phyloP scores from a whole-genome alignment of 2,329 filamentous ascomycete genomes.

The Aspergillus vadensis region DNA sequence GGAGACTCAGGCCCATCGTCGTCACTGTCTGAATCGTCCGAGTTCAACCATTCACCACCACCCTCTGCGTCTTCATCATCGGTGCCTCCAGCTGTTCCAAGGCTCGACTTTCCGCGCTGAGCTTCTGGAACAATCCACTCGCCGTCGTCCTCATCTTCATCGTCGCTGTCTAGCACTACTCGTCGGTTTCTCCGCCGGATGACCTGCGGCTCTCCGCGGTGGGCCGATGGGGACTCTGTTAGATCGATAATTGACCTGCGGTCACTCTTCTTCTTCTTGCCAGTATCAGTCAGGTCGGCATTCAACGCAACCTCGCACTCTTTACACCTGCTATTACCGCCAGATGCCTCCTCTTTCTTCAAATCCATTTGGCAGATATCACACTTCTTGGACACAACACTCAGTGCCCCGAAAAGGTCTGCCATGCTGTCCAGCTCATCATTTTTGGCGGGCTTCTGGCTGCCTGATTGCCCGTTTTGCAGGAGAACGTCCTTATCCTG shows the following conservation, averaged over 20 bases:
- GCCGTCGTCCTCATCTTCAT: slow-evolving; percentile 66
- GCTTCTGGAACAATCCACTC: slow-evolving; percentile 78
- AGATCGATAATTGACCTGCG: slow-evolving; percentile 40
- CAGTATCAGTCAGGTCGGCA: slow-evolving; percentile 52
- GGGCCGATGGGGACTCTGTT: slow-evolving; percentile 29
- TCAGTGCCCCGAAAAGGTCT: slow-evolving; percentile 82
- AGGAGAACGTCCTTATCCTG: slow-evolving; percentile 84
- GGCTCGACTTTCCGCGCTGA: slow-evolving; percentile 60
- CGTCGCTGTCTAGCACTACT: slow-evolving; percentile 56
- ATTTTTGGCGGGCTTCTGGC: slow-evolving; percentile 54
- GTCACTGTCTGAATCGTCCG: slow-evolving; percentile 66
- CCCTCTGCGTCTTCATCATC: slow-evolving; percentile 87
- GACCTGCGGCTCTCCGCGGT: slow-evolving; percentile 22
- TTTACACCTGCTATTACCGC: slow-evolving; percentile 63
- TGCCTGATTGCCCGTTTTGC: slow-evolving; percentile 57
- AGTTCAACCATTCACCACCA: slow-evolving; percentile 75
- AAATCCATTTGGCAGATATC: slow-evolving; percentile 78
- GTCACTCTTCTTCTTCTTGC: slow-evolving; percentile 49
- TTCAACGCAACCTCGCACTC: slow-evolving; percentile 76
- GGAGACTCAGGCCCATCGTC: slow-evolving; percentile 36
- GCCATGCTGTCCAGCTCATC: slow-evolving; percentile 79
- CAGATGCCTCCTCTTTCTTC: slow-evolving; percentile 55
- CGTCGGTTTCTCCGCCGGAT: slow-evolving; percentile 43
- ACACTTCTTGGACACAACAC: slow-evolving; percentile 74
- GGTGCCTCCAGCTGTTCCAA: slow-evolving; percentile 79